phyloP scores from a whole-genome alignment of 768 basidiomycete species.

The Kwoniella dejecticola region DNA sequence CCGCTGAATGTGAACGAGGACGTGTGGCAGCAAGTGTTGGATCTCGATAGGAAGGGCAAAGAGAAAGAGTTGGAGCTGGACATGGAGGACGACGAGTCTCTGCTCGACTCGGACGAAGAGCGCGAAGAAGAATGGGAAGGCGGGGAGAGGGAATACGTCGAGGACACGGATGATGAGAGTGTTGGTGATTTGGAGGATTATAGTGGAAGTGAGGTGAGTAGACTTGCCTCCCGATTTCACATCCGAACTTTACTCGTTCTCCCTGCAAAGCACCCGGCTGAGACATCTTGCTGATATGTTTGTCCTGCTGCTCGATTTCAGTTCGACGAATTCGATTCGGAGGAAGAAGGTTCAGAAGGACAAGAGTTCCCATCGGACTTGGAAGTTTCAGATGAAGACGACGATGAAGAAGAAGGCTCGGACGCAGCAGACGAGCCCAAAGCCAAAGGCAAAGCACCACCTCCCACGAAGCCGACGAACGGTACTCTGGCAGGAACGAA shows the following conservation, averaged over 20 bases:
- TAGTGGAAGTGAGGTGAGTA: constrained; percentile 39
- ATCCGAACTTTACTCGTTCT: no score
- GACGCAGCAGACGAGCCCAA: constrained; percentile 57
- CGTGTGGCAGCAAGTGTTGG: constrained; percentile 90
- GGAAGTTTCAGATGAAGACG: constrained; percentile 57
- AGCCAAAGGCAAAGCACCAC: constrained; percentile 60
- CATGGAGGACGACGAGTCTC: constrained; percentile 60
- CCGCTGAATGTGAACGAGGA: constrained; percentile 97
- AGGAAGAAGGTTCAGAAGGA: constrained; percentile 47
- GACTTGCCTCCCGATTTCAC: neutral
- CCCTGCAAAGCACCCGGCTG: neutral
- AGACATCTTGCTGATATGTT: neutral
- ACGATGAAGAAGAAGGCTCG: constrained; percentile 47
- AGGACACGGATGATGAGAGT: constrained; percentile 72
- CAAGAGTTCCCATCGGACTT: constrained; percentile 50
- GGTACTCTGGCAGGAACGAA: constrained; percentile 27
- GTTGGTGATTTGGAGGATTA: constrained; percentile 67
- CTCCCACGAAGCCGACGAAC: neutral
- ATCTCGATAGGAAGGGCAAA: constrained; percentile 64
- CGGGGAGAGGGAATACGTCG: constrained; percentile 64
- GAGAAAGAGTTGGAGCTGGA: constrained; percentile 59
- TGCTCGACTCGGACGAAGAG: constrained; percentile 61
- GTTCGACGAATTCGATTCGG: constrained; percentile 52
- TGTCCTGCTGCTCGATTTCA: constrained; percentile 1
- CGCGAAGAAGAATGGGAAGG: constrained; percentile 56